phyloP scores from a whole-genome alignment of 2,329 filamentous ascomycete species.

The Fusarium anguioides region DNA sequence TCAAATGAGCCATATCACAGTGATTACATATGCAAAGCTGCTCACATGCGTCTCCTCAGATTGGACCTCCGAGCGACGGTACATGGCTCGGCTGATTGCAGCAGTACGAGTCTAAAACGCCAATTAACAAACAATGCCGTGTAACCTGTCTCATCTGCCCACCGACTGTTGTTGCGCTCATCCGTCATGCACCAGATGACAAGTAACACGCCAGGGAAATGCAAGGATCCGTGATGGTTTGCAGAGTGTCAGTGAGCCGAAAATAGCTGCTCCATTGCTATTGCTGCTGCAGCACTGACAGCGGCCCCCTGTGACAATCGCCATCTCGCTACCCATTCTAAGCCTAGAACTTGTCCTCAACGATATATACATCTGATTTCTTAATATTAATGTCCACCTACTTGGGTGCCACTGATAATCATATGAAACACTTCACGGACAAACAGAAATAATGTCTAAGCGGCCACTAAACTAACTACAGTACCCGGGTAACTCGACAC shows the following conservation, averaged over 20 bases:
- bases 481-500: background rate
- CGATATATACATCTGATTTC: background rate
- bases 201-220: slow-evolving; percentile 25
- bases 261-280: slow-evolving; percentile 16
- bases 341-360: background rate
- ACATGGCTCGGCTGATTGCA: slow-evolving; percentile 20
- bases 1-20: slow-evolving; percentile 8
- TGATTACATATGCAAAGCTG: background rate
- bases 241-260: slow-evolving; percentile 29
- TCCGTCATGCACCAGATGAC: slow-evolving; percentile 24
- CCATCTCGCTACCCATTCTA: slow-evolving; percentile 2
- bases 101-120: slow-evolving; percentile 22
- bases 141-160: slow-evolving; percentile 17
- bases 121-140: slow-evolving; percentile 6
- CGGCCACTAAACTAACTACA: background rate
- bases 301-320: background rate
- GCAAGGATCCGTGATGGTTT: slow-evolving; percentile 30
- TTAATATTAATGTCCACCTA: too few relatives aligned
- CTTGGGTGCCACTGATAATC: background rate
- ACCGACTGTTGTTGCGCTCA: background rate
- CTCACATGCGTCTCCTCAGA: background rate
- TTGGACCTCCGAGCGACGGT: background rate
- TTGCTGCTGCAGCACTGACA: slow-evolving; percentile 12
- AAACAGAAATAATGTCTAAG: background rate
- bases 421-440: background rate